Percentiles rank a stretch among this genome's conserved stretches.
These are phyloP conservation scores for Austroboletus eburneus DNA, from an alignment of 768 basidiomycete species.

Conservation along the genomic window DNA sequence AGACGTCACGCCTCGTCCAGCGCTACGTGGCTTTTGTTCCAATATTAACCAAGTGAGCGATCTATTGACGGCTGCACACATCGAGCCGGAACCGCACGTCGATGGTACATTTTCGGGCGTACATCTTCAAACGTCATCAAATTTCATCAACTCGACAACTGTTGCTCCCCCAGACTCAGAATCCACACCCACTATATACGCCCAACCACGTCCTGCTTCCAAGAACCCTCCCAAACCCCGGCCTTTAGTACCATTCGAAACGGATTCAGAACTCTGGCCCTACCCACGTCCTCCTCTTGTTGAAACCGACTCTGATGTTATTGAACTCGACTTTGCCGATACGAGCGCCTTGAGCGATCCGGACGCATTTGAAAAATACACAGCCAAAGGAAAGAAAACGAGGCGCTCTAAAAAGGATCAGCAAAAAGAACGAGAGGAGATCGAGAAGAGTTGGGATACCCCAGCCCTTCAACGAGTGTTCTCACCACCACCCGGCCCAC, in stretches of 20 bases:
- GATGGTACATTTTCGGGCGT: slow-evolving; percentile 5
- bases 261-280: slow-evolving; percentile 69
- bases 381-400: slow-evolving; percentile 23
- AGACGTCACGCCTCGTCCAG: slow-evolving; percentile 65
- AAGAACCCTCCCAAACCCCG: slow-evolving; percentile 29
- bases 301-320: slow-evolving; percentile 49
- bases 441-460: slow-evolving; percentile 62
- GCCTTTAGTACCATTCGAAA: slow-evolving; percentile 55
- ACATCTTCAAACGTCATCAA: slow-evolving; percentile 3
- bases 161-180: slow-evolving; percentile 3
- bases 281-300: slow-evolving; percentile 49
- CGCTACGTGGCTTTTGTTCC: slow-evolving; percentile 34
- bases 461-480: slow-evolving; percentile 29
- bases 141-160: not conserved
- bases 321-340: slow-evolving; percentile 74
- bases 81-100: slow-evolving; percentile 11
- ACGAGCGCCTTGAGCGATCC: slow-evolving; percentile 70
- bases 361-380: slow-evolving; percentile 44
- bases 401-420: slow-evolving; percentile 33
- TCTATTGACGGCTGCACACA: slow-evolving; percentile 22
- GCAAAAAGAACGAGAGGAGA: slow-evolving; percentile 40
- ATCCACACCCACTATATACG: slow-evolving; percentile 11
- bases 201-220: slow-evolving; percentile 12
- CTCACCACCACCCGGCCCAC: slow-evolving; percentile 11
- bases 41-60: slow-evolving; percentile 30